phyloP scores from a whole-genome alignment of 306 rosid genomes.

The Acmispon strigosus region DNA sequence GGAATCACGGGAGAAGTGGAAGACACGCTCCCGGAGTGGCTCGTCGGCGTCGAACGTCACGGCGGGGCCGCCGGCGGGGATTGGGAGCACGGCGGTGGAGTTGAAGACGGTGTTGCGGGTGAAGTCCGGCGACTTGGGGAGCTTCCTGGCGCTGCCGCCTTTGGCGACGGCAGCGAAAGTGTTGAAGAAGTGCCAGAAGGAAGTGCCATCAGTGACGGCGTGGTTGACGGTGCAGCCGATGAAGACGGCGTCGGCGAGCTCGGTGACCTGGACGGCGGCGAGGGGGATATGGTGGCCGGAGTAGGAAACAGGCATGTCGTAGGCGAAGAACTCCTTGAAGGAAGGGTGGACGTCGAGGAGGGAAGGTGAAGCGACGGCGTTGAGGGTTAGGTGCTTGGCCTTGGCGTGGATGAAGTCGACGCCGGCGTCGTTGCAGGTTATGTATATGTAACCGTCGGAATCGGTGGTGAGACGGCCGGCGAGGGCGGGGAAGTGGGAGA shows the following conservation, averaged over 20 bases:
- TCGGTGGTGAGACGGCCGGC: slow-evolving; percentile 71
- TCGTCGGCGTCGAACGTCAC: slow-evolving; percentile 44
- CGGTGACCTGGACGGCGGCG: slow-evolving; percentile 72
- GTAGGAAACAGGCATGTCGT: slow-evolving; percentile 54
- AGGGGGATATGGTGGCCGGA: slow-evolving; percentile 60
- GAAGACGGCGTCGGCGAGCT: slow-evolving; percentile 68
- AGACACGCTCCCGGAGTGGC: slow-evolving; percentile 64
- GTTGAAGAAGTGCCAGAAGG: slow-evolving; percentile 93
- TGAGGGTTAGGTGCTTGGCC: slow-evolving; percentile 45
- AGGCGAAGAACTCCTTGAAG: slow-evolving; percentile 68
- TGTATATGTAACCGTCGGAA: slow-evolving; percentile 41
- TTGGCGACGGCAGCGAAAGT: slow-evolving; percentile 61
- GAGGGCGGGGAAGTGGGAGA: slow-evolving; percentile 70
- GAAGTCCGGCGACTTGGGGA: slow-evolving; percentile 44
- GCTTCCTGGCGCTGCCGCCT: slow-evolving; percentile 24
- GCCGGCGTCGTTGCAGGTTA: slow-evolving; percentile 70
- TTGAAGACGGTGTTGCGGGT: slow-evolving; percentile 50
- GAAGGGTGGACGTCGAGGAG: slow-evolving; percentile 44
- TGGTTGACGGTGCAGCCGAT: slow-evolving; percentile 68
- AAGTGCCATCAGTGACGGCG: slow-evolving; percentile 70
- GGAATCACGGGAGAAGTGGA: slow-evolving; percentile 50
- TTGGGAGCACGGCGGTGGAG: slow-evolving; percentile 46
- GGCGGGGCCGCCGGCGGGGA: slow-evolving; percentile 63
- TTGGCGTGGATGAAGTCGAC: slow-evolving; percentile 60
- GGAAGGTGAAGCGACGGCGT: slow-evolving; percentile 18